Conservation (phyloP, 768 basidiomycete species). For the Boletus eberwhitei region DNA sequence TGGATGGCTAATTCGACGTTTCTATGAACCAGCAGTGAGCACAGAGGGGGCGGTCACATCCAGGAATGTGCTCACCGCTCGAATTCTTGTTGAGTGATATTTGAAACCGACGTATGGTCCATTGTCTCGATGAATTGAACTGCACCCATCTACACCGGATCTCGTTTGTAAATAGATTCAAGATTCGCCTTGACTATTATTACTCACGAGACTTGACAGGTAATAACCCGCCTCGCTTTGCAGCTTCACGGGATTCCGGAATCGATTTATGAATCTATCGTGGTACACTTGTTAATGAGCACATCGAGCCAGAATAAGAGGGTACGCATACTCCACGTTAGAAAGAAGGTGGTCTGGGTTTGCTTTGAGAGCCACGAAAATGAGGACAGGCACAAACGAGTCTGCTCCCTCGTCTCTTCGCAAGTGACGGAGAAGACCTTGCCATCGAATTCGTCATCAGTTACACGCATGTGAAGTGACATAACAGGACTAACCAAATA, state of each 20-base stretch:
- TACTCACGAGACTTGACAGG: slow-evolving; percentile 83
- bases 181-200: not conserved
- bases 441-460: not conserved
- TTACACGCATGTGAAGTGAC: slow-evolving; percentile 1
- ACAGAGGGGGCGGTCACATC: not conserved
- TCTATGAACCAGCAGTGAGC: slow-evolving; percentile 22
- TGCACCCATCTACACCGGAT: slow-evolving; percentile 73
- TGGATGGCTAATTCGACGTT: slow-evolving; percentile 64
- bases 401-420: slow-evolving; percentile 87
- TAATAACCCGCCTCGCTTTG: slow-evolving; percentile 98
- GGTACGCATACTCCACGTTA: slow-evolving; percentile 78
- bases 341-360: slow-evolving; percentile 92
- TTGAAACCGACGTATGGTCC: slow-evolving; percentile 93
- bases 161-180: slow-evolving; percentile 4
- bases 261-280: slow-evolving; percentile 88
- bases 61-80: slow-evolving; percentile 53
- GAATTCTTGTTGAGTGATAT: slow-evolving; percentile 91
- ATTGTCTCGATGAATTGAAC: slow-evolving; percentile 98
- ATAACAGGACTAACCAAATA: slow-evolving; percentile 70
- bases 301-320: not conserved
- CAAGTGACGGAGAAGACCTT: slow-evolving; percentile 87
- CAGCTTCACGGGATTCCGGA: slow-evolving; percentile 83
- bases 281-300: not conserved
- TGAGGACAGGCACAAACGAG: slow-evolving; percentile 90
- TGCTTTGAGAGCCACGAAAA: slow-evolving; percentile 90